Evolutionary conservation across 75 land plant genomes (phyloP).

Genomic region (Isoetes taiwanensis): DNA sequence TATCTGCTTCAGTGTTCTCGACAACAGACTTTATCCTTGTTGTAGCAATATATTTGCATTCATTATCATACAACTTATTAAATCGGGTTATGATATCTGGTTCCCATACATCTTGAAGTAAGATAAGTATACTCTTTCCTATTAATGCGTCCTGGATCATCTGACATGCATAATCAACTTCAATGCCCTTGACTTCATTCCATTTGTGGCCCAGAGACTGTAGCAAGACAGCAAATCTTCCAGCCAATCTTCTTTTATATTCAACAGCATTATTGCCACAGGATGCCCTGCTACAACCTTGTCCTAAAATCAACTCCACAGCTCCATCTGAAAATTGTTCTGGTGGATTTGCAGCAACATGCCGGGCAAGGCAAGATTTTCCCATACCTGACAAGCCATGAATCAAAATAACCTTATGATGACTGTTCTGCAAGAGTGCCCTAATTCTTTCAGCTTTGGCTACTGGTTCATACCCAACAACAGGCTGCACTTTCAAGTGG

Average conservation of each 20-base stretch:
- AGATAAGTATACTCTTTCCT: slow-evolving; percentile 29
- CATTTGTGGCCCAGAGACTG: slow-evolving; percentile 23
- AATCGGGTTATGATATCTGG: slow-evolving; percentile 31
- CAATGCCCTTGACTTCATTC: slow-evolving; percentile 15
- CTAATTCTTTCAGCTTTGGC: too few relatives aligned
- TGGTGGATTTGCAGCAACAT: slow-evolving; percentile 37
- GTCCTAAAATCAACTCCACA: slow-evolving; percentile 32
- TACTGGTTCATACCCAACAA: too few relatives aligned
- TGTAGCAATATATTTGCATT: slow-evolving; percentile 30
- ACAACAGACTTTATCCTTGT: slow-evolving; percentile 32
- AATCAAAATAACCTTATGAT: slow-evolving; percentile 23
- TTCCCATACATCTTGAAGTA: slow-evolving; percentile 45
- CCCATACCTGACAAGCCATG: slow-evolving; percentile 44
- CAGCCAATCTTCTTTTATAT: slow-evolving; percentile 32
- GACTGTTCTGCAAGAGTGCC: too few relatives aligned
- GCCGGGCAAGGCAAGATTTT: slow-evolving; percentile 38
- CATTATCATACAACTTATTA: slow-evolving; percentile 29
- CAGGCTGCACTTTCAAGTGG: too few relatives aligned
- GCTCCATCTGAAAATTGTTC: slow-evolving; percentile 25
- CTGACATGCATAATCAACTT: slow-evolving; percentile 26
- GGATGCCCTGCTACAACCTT: slow-evolving; percentile 32
- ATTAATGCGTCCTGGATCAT: slow-evolving; percentile 27
- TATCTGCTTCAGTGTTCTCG: slow-evolving; percentile 31
- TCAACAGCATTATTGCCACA: slow-evolving; percentile 18
- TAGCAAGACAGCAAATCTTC: slow-evolving; percentile 19